Evolutionary conservation across 2,329 filamentous ascomycete genomes (phyloP).

Genomic region (Diaporthe vexans): DNA sequence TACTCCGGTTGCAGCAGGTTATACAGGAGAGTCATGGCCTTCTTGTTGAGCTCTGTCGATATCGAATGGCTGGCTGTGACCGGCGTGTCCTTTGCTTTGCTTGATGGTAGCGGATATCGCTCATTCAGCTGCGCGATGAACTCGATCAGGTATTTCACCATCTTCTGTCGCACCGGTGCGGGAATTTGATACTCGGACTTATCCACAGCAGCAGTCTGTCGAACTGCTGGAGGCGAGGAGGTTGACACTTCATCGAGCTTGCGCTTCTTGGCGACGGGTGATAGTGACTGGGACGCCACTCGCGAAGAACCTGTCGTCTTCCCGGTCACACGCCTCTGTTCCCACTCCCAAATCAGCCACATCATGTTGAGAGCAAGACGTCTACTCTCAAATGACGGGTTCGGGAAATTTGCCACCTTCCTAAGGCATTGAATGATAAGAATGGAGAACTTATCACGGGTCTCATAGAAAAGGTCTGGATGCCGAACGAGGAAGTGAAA

Average conservation of each 20-base stretch:
- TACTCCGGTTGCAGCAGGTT: conserved; percentile 88
- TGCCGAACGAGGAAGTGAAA: conserved; percentile 97
- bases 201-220: conserved; percentile 62
- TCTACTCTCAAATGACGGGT: conserved; percentile 90
- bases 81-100: conserved; percentile 71
- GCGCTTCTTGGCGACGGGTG: conserved; percentile 81
- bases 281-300: conserved; percentile 68
- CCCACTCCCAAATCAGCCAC: conserved; percentile 92
- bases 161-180: conserved; percentile 76
- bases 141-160: conserved; percentile 95
- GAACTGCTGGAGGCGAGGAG: conserved; percentile 67
- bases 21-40: conserved; percentile 83
- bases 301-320: conserved; percentile 56
- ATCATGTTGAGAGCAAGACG: conserved; percentile 93
- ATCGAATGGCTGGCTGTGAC: conserved; percentile 64
- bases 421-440: conserved; percentile 90
- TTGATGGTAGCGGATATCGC: conserved; percentile 82
- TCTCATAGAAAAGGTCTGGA: conserved; percentile 94
- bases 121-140: conserved; percentile 94
- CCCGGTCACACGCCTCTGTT: conserved; percentile 83
- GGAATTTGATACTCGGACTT: conserved; percentile 78
- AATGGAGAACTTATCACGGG: conserved; percentile 89
- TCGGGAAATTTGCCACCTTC: conserved; percentile 88
- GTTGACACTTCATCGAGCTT: conserved; percentile 75
- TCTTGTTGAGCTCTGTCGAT: conserved; percentile 85